Conservation (phyloP, 495 filamentous ascomycete genomes). For the Tuber magnatum region DNA sequence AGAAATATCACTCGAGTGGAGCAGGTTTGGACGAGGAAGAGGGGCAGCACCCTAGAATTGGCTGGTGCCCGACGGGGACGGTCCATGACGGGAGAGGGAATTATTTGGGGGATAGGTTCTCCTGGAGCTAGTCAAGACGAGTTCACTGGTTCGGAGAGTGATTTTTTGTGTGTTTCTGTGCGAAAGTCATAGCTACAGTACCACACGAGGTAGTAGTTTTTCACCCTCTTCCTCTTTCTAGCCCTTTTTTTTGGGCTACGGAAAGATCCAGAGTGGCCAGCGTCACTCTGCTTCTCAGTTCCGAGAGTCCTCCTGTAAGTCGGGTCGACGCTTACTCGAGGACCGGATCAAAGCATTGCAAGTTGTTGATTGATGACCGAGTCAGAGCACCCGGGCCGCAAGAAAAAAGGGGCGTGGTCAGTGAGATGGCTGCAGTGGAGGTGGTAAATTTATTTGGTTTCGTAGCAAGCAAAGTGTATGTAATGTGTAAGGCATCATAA, state of each 20-base stretch:
- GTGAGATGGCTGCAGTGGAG: background rate
- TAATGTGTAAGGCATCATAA: conserved; percentile 10
- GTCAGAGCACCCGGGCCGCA: conserved; percentile 17
- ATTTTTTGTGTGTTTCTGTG: background rate
- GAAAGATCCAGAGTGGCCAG: conserved; percentile 7
- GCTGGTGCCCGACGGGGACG: background rate
- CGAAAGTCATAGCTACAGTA: background rate
- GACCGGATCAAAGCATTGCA: background rate
- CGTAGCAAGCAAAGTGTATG: background rate
- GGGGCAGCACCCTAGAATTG: background rate
- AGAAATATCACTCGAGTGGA: conserved; percentile 6
- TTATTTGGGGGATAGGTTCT: conserved; percentile 9
- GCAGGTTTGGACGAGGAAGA: conserved; percentile 13
- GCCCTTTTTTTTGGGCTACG: conserved; percentile 19
- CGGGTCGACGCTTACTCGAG: background rate
- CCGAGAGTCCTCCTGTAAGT: background rate
- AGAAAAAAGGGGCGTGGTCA: conserved; percentile 25
- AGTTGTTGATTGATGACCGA: conserved; percentile 12
- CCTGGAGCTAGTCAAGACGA: background rate
- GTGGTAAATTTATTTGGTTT: background rate
- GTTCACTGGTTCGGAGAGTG: background rate
- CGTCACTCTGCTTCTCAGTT: background rate
- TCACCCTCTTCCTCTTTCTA: background rate
- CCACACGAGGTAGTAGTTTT: background rate
- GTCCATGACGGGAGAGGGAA: conserved; percentile 9